Evolutionary conservation across 495 filamentous ascomycete species (phyloP), one percentile per base, ranked within the genome.

Genomic region (Barbatosphaeria neglecta): DNA sequence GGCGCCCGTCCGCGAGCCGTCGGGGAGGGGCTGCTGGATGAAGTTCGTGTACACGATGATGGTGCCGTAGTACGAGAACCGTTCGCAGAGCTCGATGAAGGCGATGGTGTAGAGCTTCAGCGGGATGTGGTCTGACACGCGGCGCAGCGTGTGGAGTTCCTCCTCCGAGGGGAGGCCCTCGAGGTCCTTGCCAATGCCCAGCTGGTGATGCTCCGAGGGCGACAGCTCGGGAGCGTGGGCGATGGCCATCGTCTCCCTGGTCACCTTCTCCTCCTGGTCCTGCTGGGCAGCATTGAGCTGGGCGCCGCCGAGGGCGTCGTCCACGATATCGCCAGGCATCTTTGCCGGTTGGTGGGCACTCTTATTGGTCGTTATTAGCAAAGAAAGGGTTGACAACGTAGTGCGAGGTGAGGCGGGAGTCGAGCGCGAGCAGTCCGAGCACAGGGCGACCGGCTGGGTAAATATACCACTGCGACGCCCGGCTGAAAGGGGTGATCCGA

Each of bases 61-160:
- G 13, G 81, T 84, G 45, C 84, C 85, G 58, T 87, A 87, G 68
- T 84, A 88, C 8, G 80, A 82, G 65, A 87, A 85, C 28, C 84
- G 80, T 68, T 90, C 85, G 65, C 77, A 83, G 47, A 87, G 60
- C 63, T 90, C 85, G 41, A 86, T 75, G 51, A 87, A 81, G 18
- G 80, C 83, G 44, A 90, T 74, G 19, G 80, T 82, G 55, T 78
- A 89, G 7, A 74, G 72, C 13, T 64, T 74, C 69, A 68, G 80
- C 17, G 81, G 82, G 23, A 90, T 72, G 28, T 66, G 69, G 37
- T 76, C 84, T 13, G 83, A 67, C 1, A 89, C 71, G 33, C 84
- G 77, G 20, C 74, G 78, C 7, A 89, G 70, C 0, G 74, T 77
- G 0, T 58, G 49, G 39, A 82, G 55, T 43, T 89, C 80, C 28